Conservation (phyloP, 2,329 filamentous ascomycete species). For the Phaeosphaeria sp. region DNA sequence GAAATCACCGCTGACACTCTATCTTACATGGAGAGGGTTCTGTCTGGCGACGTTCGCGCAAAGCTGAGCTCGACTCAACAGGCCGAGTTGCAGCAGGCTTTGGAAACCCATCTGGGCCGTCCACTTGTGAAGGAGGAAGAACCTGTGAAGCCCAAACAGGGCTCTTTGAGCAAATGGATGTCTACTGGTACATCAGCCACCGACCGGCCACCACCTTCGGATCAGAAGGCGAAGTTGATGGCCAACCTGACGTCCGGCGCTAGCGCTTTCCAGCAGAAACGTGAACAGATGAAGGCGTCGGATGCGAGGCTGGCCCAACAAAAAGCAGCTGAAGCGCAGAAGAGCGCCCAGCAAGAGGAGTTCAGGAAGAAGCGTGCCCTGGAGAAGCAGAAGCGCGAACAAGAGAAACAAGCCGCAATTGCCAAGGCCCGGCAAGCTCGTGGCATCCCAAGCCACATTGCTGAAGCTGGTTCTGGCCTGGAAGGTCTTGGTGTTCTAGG, state of each 20-base stretch:
- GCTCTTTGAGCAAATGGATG: conserved; percentile 50
- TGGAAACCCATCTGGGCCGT: conserved; percentile 61
- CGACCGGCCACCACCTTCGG: conserved; percentile 20
- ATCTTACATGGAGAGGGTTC: conserved; percentile 69
- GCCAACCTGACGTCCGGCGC: conserved; percentile 36
- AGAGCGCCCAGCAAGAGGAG: conserved; percentile 45
- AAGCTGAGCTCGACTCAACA: conserved; percentile 84
- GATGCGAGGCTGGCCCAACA: conserved; percentile 33
- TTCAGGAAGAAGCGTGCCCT: conserved; percentile 78
- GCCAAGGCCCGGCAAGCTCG: conserved; percentile 69
- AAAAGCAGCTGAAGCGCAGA: conserved; percentile 34
- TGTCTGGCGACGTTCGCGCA: conserved; percentile 71
- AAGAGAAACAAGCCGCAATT: conserved; percentile 74
- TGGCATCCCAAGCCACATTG: conserved; percentile 62
- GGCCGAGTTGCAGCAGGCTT: conserved; percentile 73
- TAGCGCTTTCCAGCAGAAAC: conserved; percentile 37
- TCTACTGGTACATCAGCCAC: conserved; percentile 32
- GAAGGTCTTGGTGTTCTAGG: conserved; percentile 74
- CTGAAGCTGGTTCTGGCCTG: conserved; percentile 80
- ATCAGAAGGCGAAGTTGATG: conserved; percentile 37
- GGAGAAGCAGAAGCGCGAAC: conserved; percentile 77
- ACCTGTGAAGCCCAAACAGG: conserved; percentile 49
- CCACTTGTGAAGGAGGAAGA: conserved; percentile 42
- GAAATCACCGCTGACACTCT: conserved; percentile 69
- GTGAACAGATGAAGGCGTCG: conserved; percentile 28